Percentiles rank a stretch among this genome's conserved stretches.
These are phyloP conservation scores for Ogataea hybrid DNA, from an alignment of 1,139 yeast genomes.

Conservation along the genomic window DNA sequence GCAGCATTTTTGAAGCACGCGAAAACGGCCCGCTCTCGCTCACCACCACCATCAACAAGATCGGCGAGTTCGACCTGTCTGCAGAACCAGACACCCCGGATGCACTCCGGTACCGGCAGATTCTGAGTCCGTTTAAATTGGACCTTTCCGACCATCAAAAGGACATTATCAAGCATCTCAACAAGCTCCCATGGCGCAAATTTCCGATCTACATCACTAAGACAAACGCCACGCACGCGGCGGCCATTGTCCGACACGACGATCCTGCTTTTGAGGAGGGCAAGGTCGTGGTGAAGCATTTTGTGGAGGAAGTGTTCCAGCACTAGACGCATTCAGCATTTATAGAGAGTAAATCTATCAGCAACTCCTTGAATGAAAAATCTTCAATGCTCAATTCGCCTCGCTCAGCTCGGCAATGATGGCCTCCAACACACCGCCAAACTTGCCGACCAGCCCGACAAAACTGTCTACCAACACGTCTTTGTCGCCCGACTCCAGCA, in stretches of 20 bases:
- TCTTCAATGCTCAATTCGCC: not conserved
- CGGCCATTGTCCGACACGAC: conserved; percentile 67
- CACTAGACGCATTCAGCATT: not conserved
- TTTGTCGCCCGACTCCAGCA: conserved; percentile 10
- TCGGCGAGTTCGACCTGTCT: conserved; percentile 20
- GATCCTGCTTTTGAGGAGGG: conserved; percentile 63
- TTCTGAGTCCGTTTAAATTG: conserved; percentile 35
- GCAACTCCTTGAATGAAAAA: too few relatives aligned
- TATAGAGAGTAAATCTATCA: too few relatives aligned
- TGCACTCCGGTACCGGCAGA: conserved; percentile 18
- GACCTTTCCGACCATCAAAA: conserved; percentile 44
- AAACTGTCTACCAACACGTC: conserved; percentile 16
- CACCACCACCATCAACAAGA: conserved; percentile 23
- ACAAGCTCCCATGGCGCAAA: conserved; percentile 62
- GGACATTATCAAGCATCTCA: conserved; percentile 54
- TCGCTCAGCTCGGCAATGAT: conserved; percentile 20
- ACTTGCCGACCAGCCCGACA: conserved; percentile 16
- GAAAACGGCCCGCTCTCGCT: conserved; percentile 21
- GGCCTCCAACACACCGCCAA: conserved; percentile 21
- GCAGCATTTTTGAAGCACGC: conserved; percentile 23
- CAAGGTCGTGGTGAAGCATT: conserved; percentile 61
- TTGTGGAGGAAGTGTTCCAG: conserved; percentile 43
- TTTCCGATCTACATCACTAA: conserved; percentile 66
- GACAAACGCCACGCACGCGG: conserved; percentile 74
- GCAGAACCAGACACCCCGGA: not conserved